Percentiles rank a stretch among this genome's conserved stretches.
Evolutionary conservation across 1,284 basidiomycete species (phyloP).

Genomic region (Laetiporus sulphureus): DNA sequence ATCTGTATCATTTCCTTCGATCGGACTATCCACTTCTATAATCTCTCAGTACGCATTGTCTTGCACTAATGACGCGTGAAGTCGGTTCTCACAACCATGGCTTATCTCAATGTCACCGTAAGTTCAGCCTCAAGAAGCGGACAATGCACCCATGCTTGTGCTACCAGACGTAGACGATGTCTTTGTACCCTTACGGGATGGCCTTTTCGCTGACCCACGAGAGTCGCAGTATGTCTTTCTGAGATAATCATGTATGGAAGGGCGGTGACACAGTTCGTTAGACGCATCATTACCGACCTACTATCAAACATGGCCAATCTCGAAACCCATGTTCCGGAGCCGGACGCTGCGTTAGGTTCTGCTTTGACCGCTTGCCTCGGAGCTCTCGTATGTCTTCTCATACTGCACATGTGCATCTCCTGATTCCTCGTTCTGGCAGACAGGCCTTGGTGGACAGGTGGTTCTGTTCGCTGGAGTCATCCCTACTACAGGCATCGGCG

Average conservation of each 20-base stretch:
- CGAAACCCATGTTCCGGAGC: constrained; percentile 36
- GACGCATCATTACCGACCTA: constrained; percentile 53
- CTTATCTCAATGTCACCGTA: no score
- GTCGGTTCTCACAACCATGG: background rate
- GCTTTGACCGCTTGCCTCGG: constrained; percentile 71
- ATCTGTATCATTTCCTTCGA: constrained; percentile 89
- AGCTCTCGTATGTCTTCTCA: constrained; percentile 50
- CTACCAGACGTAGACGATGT: constrained; percentile 89
- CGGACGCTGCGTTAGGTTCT: constrained; percentile 73
- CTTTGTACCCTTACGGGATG: constrained; percentile 75
- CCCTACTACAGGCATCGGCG: constrained; percentile 77
- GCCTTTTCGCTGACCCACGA: constrained; percentile 76
- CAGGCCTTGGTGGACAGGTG: constrained; percentile 81
- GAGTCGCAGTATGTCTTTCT: constrained; percentile 51
- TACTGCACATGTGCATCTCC: constrained; percentile 4
- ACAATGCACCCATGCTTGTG: constrained; percentile 73
- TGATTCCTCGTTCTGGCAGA: constrained; percentile 40
- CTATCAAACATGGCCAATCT: no score
- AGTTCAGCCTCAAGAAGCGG: constrained; percentile 41
- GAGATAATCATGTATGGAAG: no score
- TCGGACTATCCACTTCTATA: constrained; percentile 81
- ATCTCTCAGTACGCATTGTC: constrained; percentile 68
- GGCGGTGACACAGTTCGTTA: constrained; percentile 18
- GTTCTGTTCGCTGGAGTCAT: constrained; percentile 78
- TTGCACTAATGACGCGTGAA: background rate